Evolutionary conservation across 1,284 basidiomycete genomes (phyloP), one percentile per base, ranked within the genome.

Genomic region (Trametes versicolor): DNA sequence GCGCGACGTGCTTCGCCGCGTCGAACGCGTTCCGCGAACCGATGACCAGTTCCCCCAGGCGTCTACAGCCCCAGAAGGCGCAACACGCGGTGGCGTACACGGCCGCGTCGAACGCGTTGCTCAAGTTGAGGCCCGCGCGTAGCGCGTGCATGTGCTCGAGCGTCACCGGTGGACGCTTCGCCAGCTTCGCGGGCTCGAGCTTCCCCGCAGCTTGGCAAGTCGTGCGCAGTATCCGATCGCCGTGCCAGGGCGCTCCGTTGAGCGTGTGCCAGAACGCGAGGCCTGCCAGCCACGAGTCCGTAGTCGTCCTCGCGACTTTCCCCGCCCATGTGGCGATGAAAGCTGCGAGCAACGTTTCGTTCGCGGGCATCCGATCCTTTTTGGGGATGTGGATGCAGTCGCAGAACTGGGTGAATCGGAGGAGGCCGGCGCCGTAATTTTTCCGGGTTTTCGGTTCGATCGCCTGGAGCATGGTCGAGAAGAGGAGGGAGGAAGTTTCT

Each of bases 11-110:
- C 25, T 39, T 55, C 2, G 15, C 15, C 1, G 51, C 15, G 52
- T 70, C 43, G 47, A 66, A 64, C n/a, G 21, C 17, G 23, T 51
- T 25, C 4, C 17, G 8, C 4, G 63, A 63, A 0, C 43, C 61
- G 29, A 68, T 53, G 0, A 57, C 36, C 4, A 69, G 54, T 50
- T 70, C 68, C 17, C 68, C 62, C 15, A 69, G 59, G 7, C 47
- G 8, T 9, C 47, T 13, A 48, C 47, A 48, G 9, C 47, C 47
- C 47, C 47, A 48, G 47, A 64, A 64, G 13, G 66, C 63, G 34
- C 37, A 15, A 41, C 63, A 58, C 9, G 66, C 66, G 19, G 62
- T 34, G 2, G 66, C 62, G n/a, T 32, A 62, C 10, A 67, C 50
- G 10, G 50, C 54, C 3, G 52, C 58, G 27, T 65, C 63, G 53